Evolutionary conservation across 306 rosid genomes (phyloP).

Genomic region (Sphenostylis stenocarpa): DNA sequence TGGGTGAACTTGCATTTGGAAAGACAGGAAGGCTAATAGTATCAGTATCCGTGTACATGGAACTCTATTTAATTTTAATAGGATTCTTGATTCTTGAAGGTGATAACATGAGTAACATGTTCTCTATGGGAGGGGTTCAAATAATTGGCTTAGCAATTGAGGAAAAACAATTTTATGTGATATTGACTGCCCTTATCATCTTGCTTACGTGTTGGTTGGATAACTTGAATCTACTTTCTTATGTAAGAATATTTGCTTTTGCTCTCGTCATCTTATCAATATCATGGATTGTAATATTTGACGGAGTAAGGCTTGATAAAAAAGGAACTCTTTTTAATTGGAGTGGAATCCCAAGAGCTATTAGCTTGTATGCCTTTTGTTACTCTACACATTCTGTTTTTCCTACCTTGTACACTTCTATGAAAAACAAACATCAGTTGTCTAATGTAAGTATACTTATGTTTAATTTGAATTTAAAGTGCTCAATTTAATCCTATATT

Average conservation of each 20-base stretch:
- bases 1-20: conserved; percentile 82
- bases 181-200: conserved; percentile 55
- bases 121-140: conserved; percentile 41
- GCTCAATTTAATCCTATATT: not conserved
- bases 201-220: conserved; percentile 82
- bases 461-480: not conserved
- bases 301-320: conserved; percentile 58
- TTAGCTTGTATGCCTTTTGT: conserved; percentile 80
- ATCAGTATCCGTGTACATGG: conserved; percentile 57
- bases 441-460: conserved; percentile 62
- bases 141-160: conserved; percentile 45
- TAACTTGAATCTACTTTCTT: conserved; percentile 68
- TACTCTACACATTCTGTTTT: conserved; percentile 90
- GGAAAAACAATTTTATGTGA: conserved; percentile 52
- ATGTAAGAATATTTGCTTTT: conserved; percentile 78
- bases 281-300: conserved; percentile 59
- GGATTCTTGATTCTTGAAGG: conserved; percentile 86
- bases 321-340: conserved; percentile 50
- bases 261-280: conserved; percentile 57
- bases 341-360: conserved; percentile 67
- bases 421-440: conserved; percentile 72
- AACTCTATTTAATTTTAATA: conserved; percentile 69
- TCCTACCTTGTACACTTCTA: conserved; percentile 78
- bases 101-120: conserved; percentile 64
- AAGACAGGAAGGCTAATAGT: conserved; percentile 51